phyloP scores from a whole-genome alignment of 441 rosid species.

The Kokia cookei region DNA sequence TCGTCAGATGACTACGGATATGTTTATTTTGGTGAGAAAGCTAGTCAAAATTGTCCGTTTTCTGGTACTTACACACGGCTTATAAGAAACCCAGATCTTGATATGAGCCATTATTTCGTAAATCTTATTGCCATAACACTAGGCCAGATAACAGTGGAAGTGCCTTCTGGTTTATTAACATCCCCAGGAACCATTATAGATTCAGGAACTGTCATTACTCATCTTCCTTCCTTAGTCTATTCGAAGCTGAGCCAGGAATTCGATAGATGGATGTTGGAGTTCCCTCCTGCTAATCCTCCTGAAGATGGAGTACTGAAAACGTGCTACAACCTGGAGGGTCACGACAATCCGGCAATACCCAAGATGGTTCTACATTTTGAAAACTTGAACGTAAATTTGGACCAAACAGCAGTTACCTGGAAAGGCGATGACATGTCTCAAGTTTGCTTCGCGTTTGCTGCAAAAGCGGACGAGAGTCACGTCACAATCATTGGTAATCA shows the following conservation, averaged over 20 bases:
- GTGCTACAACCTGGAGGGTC: slow-evolving; percentile 21
- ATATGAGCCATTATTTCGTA: background rate
- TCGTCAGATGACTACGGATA: slow-evolving; percentile 14
- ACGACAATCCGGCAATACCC: background rate
- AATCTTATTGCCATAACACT: slow-evolving; percentile 22
- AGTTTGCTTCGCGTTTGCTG: slow-evolving; percentile 27
- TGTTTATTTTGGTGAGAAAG: slow-evolving; percentile 22
- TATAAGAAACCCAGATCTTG: background rate
- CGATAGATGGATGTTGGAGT: slow-evolving; percentile 12
- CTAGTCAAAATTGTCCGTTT: slow-evolving; percentile 5
- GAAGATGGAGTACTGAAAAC: slow-evolving; percentile 7
- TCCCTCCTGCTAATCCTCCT: background rate
- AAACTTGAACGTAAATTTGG: slow-evolving; percentile 14
- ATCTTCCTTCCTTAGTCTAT: slow-evolving; percentile 18
- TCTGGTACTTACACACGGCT: slow-evolving; percentile 12
- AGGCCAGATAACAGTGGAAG: slow-evolving; percentile 9
- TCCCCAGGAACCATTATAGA: slow-evolving; percentile 19
- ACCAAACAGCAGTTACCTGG: slow-evolving; percentile 10
- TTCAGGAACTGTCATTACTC: slow-evolving; percentile 25
- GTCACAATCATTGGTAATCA: slow-evolving; percentile 23
- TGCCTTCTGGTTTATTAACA: background rate
- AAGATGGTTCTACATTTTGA: slow-evolving; percentile 20
- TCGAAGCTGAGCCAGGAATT: slow-evolving; percentile 12
- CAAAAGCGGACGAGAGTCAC: background rate
- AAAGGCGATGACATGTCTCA: background rate